Percentiles rank a stretch among this genome's conserved stretches.
These are phyloP conservation scores for Cercospora canescens DNA, from an alignment of 2,329 filamentous ascomycete species.

Conservation along the genomic window DNA sequence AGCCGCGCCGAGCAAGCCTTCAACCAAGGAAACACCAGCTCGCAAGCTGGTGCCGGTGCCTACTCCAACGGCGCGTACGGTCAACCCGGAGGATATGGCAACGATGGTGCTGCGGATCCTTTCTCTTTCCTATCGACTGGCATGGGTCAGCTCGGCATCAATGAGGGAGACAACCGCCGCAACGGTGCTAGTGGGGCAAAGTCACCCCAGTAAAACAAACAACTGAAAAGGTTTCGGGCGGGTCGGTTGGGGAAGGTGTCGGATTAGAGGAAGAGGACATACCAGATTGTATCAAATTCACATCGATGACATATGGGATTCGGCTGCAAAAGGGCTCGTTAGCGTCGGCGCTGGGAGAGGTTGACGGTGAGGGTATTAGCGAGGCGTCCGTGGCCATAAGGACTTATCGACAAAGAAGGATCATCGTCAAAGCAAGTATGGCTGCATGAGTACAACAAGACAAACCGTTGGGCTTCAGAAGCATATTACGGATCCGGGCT, in stretches of 20 bases:
- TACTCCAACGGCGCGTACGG: constrained; percentile 63
- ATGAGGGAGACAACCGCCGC: constrained; percentile 51
- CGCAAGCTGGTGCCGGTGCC: constrained; percentile 61
- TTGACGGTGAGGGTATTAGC: constrained; percentile 28
- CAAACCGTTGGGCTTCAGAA: not conserved
- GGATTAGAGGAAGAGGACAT: constrained; percentile 2
- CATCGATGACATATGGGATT: constrained; percentile 30
- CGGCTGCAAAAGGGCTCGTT: constrained; percentile 26
- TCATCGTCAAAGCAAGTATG: constrained; percentile 21
- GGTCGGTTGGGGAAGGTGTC: not conserved
- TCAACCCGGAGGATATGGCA: constrained; percentile 41
- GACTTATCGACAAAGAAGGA: constrained; percentile 9
- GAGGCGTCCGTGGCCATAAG: constrained; percentile 24
- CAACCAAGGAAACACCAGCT: constrained; percentile 71
- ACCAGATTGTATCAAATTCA: constrained; percentile 26
- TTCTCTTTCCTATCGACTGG: constrained; percentile 78
- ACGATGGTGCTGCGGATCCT: constrained; percentile 67
- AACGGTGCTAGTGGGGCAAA: constrained; percentile 39
- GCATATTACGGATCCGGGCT: not conserved
- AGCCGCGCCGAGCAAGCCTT: constrained; percentile 95
- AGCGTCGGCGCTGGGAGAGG: constrained; percentile 28
- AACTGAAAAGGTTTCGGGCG: not conserved
- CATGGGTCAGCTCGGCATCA: constrained; percentile 71
- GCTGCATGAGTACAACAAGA: constrained; percentile 11
- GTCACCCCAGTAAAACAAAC: constrained; percentile 35